Evolutionary conservation across 83 land plant genomes (phyloP).

Genomic region (Picea abies): DNA sequence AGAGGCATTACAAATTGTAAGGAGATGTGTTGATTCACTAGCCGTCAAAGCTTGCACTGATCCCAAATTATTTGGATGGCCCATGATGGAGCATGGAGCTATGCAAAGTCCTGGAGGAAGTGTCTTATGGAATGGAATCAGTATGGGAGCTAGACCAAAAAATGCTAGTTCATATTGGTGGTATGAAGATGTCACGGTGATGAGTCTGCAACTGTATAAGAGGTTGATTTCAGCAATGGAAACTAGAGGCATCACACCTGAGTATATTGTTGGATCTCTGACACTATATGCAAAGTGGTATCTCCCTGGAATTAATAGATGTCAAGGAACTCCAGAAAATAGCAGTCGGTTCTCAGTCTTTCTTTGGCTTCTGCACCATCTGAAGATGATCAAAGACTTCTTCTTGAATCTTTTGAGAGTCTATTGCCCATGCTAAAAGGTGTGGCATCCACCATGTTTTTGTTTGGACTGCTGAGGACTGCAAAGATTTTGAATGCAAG

Average conservation of each 20-base stretch:
- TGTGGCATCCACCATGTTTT: slow-evolving; percentile 56
- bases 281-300: slow-evolving; percentile 62
- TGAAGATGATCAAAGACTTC: slow-evolving; percentile 59
- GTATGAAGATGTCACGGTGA: slow-evolving; percentile 72
- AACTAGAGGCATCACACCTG: slow-evolving; percentile 58
- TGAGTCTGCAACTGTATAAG: slow-evolving; percentile 68
- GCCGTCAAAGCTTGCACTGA: slow-evolving; percentile 62
- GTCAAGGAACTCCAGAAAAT: slow-evolving; percentile 29
- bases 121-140: slow-evolving; percentile 78
- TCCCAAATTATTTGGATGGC: slow-evolving; percentile 67
- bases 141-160: slow-evolving; percentile 55
- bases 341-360: slow-evolving; percentile 16
- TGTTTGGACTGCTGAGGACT: slow-evolving; percentile 77
- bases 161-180: slow-evolving; percentile 73
- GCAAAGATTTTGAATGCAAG: slow-evolving; percentile 70
- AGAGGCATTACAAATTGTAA: slow-evolving; percentile 62
- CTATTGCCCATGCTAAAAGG: slow-evolving; percentile 75
- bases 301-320: slow-evolving; percentile 66
- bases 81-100: slow-evolving; percentile 36
- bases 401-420: slow-evolving; percentile 65
- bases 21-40: slow-evolving; percentile 75
- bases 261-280: slow-evolving; percentile 72
- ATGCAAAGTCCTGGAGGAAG: slow-evolving; percentile 63
- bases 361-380: slow-evolving; percentile 34
- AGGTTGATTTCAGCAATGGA: slow-evolving; percentile 64